Percentiles rank a stretch among this genome's conserved stretches.
Conservation (phyloP, 306 rosid species). For the Erythrophleum fordii region DNA sequence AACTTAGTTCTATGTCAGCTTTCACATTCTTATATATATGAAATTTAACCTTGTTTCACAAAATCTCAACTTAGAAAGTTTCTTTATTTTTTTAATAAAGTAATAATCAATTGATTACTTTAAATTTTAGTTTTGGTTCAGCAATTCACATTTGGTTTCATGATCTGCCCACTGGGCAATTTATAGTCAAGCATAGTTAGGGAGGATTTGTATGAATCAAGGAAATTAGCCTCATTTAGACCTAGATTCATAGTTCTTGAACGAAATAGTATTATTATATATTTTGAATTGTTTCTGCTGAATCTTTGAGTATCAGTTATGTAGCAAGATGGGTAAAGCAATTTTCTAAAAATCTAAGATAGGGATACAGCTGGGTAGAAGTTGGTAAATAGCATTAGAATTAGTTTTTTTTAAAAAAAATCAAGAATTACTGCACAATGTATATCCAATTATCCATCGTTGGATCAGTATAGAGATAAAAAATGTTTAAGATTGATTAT, state of each 20-base stretch:
- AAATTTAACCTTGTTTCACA: too few relatives aligned
- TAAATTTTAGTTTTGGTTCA: not conserved
- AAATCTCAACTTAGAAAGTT: too few relatives aligned
- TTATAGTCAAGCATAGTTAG: not conserved
- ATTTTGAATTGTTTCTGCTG: not conserved
- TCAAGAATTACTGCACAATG: not conserved
- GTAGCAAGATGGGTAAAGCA: not conserved
- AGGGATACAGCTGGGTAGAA: not conserved
- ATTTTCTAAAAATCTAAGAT: not conserved
- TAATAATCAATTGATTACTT: too few relatives aligned
- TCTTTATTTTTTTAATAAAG: too few relatives aligned
- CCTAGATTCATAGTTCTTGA: not conserved
- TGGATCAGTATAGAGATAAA: too few relatives aligned
- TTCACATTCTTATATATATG: too few relatives aligned
- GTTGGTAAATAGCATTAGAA: not conserved
- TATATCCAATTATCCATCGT: not conserved
- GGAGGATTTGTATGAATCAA: not conserved
- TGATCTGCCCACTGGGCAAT: not conserved
- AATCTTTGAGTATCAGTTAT: not conserved
- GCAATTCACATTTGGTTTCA: not conserved
- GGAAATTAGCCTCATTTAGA: constrained; percentile 2
- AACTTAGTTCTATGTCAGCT: too few relatives aligned
- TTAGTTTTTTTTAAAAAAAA: not conserved
- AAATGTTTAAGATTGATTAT: too few relatives aligned
- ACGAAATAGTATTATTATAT: not conserved